Percentiles rank a stretch among this genome's conserved stretches.
These are phyloP conservation scores for Xerocomus nothofagi DNA, from an alignment of 1,284 basidiomycete genomes.

Conservation along the genomic window DNA sequence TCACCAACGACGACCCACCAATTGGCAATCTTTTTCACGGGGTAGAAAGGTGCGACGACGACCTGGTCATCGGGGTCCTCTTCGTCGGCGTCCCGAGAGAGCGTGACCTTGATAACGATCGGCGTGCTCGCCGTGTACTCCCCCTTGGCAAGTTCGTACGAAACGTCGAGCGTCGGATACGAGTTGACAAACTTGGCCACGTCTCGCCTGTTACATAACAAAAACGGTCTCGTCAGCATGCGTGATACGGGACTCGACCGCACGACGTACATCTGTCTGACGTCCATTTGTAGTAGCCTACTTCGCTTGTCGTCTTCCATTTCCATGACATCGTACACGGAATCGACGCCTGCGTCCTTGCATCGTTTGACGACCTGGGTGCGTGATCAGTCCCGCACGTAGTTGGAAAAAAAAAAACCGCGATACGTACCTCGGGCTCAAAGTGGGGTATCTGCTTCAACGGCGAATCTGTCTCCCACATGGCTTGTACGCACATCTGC, in stretches of 20 bases:
- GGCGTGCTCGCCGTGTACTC: constrained; percentile 84
- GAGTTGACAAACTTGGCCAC: constrained; percentile 94
- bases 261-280: constrained; percentile 74
- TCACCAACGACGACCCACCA: constrained; percentile 99
- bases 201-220: constrained; percentile 56
- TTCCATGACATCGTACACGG: constrained; percentile 96
- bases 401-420: not conserved
- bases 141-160: constrained; percentile 78
- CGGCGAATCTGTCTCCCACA: constrained; percentile 96
- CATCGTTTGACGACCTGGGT: constrained; percentile 79
- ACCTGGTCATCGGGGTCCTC: constrained; percentile 80
- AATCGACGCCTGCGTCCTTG: constrained; percentile 76
- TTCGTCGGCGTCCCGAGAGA: constrained; percentile 85
- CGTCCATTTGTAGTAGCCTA: constrained; percentile 81
- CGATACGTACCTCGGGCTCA: constrained; percentile 70
- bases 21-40: constrained; percentile 86
- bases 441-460: constrained; percentile 97
- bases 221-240: constrained; percentile 22
- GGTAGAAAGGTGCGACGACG: constrained; percentile 92
- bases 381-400: constrained; percentile 5
- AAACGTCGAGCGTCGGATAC: constrained; percentile 91
- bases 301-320: constrained; percentile 91
- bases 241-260: not conserved
- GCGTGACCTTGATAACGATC: constrained; percentile 77
- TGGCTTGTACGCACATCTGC: constrained; percentile 99